These are phyloP conservation scores for Linum usitatissimum DNA, from an alignment of 345 rosid genomes.

Conservation along the genomic window DNA sequence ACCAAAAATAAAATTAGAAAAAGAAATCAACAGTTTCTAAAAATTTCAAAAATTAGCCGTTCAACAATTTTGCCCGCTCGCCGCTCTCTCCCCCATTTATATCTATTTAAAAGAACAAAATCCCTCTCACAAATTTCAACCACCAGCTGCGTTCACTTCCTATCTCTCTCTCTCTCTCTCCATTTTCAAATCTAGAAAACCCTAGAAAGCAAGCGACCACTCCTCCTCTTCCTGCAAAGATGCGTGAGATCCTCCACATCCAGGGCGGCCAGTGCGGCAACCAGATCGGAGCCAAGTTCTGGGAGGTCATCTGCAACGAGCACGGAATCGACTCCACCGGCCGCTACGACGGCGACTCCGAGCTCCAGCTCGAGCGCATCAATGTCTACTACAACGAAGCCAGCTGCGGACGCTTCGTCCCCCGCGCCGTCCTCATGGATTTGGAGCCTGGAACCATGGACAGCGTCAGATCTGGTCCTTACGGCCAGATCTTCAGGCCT, in stretches of 20 bases:
- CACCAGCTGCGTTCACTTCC: not conserved
- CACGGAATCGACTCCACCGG: slow-evolving; percentile 3
- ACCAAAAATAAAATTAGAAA: too few relatives aligned
- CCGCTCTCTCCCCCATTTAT: too few relatives aligned
- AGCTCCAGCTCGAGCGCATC: slow-evolving; percentile 3
- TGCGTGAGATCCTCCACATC: slow-evolving; percentile 2
- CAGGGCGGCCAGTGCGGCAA: slow-evolving; percentile 5
- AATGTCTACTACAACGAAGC: slow-evolving; percentile 1
- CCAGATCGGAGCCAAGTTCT: slow-evolving; percentile 1
- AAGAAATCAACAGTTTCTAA: too few relatives aligned
- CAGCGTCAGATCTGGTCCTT: slow-evolving; percentile 3
- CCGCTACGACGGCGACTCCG: not conserved
- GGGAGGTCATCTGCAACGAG: not conserved
- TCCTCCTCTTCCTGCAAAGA: not conserved
- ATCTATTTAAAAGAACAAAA: too few relatives aligned
- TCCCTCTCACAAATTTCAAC: too few relatives aligned
- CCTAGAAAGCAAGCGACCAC: not conserved
- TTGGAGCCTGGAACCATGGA: slow-evolving; percentile 3
- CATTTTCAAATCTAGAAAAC: not conserved
- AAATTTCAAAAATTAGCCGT: too few relatives aligned
- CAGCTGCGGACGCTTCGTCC: not conserved
- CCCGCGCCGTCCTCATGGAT: slow-evolving; percentile 3
- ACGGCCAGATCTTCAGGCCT: not conserved
- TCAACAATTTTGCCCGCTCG: too few relatives aligned
- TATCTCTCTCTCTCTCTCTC: not conserved